Conservation (phyloP, 805 yeast species). For the Brettanomyces nanus region DNA sequence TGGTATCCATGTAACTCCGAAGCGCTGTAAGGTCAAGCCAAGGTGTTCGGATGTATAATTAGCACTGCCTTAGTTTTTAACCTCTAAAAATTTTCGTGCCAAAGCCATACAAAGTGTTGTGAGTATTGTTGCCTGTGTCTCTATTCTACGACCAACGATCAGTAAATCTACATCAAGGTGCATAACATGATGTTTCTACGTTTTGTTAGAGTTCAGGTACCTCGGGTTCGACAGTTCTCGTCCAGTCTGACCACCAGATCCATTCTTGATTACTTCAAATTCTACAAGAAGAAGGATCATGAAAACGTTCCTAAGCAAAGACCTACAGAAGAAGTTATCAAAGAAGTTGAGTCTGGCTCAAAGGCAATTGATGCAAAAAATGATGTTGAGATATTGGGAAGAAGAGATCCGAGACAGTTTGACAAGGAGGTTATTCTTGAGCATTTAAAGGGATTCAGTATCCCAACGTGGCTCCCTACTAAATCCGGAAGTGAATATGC, state of each 20-base stretch:
- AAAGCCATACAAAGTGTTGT: no score
- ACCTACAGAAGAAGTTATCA: slow-evolving; percentile 23
- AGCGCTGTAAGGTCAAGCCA: no score
- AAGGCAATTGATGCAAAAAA: slow-evolving; percentile 8
- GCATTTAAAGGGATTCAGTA: slow-evolving; percentile 23
- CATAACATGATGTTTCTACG: no score
- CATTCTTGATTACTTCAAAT: slow-evolving; percentile 26
- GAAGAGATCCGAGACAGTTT: slow-evolving; percentile 18
- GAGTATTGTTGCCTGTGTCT: no score
- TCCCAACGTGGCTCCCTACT: slow-evolving; percentile 25
- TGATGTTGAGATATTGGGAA: slow-evolving; percentile 24
- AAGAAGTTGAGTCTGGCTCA: slow-evolving; percentile 20
- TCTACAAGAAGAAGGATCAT: slow-evolving; percentile 19
- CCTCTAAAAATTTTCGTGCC: no score
- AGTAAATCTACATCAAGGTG: no score
- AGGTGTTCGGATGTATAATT: no score
- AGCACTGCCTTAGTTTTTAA: no score
- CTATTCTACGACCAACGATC: no score
- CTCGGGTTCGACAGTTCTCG: slow-evolving; percentile 10
- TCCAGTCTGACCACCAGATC: slow-evolving; percentile 11
- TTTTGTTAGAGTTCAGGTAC: no score
- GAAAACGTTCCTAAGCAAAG: slow-evolving; percentile 11
- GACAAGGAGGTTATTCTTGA: slow-evolving; percentile 16
- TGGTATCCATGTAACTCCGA: no score
- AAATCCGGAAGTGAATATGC: not conserved